Base-by-base conservation (phyloP, 148 eudicot genomes). In the Chenopodium album region DNA sequence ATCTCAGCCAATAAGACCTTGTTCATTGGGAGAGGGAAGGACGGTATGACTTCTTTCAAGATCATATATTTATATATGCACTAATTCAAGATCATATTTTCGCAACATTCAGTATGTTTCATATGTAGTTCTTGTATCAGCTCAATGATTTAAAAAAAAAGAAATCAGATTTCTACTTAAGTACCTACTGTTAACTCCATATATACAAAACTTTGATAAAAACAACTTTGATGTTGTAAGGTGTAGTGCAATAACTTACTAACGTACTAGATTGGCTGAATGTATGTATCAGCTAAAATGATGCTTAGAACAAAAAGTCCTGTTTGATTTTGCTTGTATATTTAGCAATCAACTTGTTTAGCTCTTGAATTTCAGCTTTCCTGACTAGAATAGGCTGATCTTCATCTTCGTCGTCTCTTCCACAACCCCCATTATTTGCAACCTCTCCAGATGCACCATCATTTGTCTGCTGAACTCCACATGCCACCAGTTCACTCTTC, bases 321-420 rank as follows among this genome's bases (percentile, higher is more conserved):
- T 20, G 20, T 4, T 84, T 60, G 52, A 67, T 20, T 29, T 44
- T 63, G 48, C 56, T 75, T 62, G 46, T 69, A 2, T 75, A 67
- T 69, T 67, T 80, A 75, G 65, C 31, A 23, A 85, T 4, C 34
- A 68, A 23, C 68, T 60, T 85, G 70, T 75, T 62, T 28, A 85
- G 80, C 54, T 47, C 56, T 19, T 50, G 50, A 0, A 85, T 17
- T 32, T 73, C 78, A 75, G 41, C 80, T 70, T n/a, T 29, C 29
- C 48, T 60, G 23, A n/a, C 48, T 17, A 65, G 20, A 23, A 1
- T 44, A 41, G 28, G 1, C 2, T 28, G 63, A 9, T 19, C 26
- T 10, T 48, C 44, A 41, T 41, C 44, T 41, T 41, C 44, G 44
- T 6, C 44, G 44, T 41, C 47, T 1, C 7, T 75, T 44, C 69